Base-by-base conservation (phyloP, 208 protist species). In the Trypanosoma boissoni region DNA sequence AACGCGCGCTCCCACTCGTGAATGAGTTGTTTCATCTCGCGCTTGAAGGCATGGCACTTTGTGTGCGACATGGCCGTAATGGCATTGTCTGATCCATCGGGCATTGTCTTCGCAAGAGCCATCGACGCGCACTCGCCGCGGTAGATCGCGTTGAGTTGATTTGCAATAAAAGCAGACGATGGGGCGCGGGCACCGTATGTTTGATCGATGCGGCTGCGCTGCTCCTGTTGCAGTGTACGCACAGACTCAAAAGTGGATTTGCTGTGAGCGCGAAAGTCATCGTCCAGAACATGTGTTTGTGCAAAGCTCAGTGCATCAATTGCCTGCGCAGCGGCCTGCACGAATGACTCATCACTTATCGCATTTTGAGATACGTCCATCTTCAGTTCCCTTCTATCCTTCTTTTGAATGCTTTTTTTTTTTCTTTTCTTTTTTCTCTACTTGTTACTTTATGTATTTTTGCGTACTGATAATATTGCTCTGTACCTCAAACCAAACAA, bases 11-110 rank as follows among this genome's bases (percentile, higher is more conserved):
- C 87, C 84, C 87, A 94, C 70, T 94, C 87, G 56, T 94, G 87
- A 61, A 94, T 91, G 50, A 81, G 83, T 62, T 87, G 78, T 57
- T 94, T 94, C 81, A 94, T 88, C 49, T 87, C 78, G 64, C 79
- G 86, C 71, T 94, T 94, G 51, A 94, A 90, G 24, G 68, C 50
- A 44, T 74, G 69, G 64, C 78, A 83, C 72, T 91, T 68, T 27
- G 63, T 60, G 44, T 73, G 69, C 18, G 81, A 75, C 78, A 93
- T 81, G 44, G 52, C 32, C 12, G 63, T 71, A 14, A 86, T 66
- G 41, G 57, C 67, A 12, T 68, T 74, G 4, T 70, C 48, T 3
- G 44, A 24, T 28, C 60, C 24, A 45, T 84, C 79, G 9, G 65
- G 73, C 1, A 61, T 64, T 36, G 86, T 80, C 64, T 70, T 72